These are phyloP conservation scores for Pseudocercospora macadamiae DNA, from an alignment of 2,329 filamentous ascomycete genomes.

Conservation along the genomic window DNA sequence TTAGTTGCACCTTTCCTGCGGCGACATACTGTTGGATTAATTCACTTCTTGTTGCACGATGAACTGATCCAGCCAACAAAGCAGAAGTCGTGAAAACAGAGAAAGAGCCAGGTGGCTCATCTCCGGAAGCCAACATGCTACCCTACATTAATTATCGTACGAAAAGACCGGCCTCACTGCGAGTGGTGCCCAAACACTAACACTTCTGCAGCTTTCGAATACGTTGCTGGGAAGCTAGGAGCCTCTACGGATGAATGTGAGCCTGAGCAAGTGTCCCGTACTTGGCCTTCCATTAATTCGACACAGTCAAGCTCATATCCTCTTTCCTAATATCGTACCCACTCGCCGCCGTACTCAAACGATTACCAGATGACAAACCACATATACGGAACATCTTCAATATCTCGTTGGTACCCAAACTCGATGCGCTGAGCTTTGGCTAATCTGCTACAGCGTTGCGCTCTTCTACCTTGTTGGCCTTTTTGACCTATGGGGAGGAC, in stretches of 20 bases:
- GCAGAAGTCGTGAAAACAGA: neutral
- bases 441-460: slow-evolving; percentile 60
- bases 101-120: slow-evolving; percentile 12
- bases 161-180: slow-evolving; percentile 27
- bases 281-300: slow-evolving; percentile 7
- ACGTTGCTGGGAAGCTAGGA: slow-evolving; percentile 60
- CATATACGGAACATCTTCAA: slow-evolving; percentile 87
- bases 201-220: slow-evolving; percentile 59
- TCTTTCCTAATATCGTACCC: slow-evolving; percentile 93
- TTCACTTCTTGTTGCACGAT: too few species aligned
- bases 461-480: slow-evolving; percentile 92
- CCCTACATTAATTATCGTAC: slow-evolving; percentile 66
- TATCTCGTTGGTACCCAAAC: slow-evolving; percentile 60
- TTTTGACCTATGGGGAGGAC: slow-evolving; percentile 87
- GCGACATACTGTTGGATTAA: too few species aligned
- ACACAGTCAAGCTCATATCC: slow-evolving; percentile 84
- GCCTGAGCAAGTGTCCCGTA: slow-evolving; percentile 25
- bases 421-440: neutral
- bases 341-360: slow-evolving; percentile 82
- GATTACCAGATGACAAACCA: slow-evolving; percentile 82
- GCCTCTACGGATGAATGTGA: slow-evolving; percentile 67
- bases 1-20: neutral
- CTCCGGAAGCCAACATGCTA: slow-evolving; percentile 52
- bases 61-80: neutral
- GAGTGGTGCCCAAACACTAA: slow-evolving; percentile 21